phyloP scores from a whole-genome alignment of 2,329 filamentous ascomycete species.

The Diaporthe destruens region DNA sequence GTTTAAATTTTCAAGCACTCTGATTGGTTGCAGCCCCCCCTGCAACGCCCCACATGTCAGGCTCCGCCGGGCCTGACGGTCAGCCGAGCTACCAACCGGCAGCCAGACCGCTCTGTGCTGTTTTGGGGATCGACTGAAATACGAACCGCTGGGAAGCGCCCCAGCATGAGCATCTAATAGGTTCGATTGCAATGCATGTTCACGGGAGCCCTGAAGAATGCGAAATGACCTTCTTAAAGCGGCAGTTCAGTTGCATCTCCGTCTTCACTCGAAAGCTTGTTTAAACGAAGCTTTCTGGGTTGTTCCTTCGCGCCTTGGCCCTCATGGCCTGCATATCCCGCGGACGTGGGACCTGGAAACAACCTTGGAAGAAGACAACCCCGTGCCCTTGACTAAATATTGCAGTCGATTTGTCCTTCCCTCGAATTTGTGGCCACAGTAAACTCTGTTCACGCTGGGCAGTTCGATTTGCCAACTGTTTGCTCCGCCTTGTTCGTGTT shows the following conservation, averaged over 20 bases:
- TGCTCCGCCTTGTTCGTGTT: neutral
- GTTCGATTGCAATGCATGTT: slow-evolving; percentile 4
- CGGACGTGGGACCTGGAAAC: neutral
- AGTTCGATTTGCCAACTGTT: neutral
- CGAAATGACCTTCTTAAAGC: slow-evolving; percentile 40
- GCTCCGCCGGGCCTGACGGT: too few species aligned
- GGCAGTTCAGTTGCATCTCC: slow-evolving; percentile 35
- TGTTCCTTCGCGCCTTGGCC: slow-evolving; percentile 22
- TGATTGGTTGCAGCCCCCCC: too few species aligned
- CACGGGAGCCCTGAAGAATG: slow-evolving; percentile 12
- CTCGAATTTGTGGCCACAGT: neutral
- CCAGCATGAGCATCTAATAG: neutral
- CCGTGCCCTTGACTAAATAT: neutral
- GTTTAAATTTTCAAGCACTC: too few species aligned
- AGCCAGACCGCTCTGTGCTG: neutral
- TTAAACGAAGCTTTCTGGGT: slow-evolving; percentile 22
- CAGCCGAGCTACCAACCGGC: too few species aligned
- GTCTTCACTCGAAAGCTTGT: slow-evolving; percentile 17
- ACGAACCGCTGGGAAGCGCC: neutral
- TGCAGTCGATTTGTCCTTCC: neutral
- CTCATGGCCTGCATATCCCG: slow-evolving; percentile 3
- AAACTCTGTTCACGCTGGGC: neutral
- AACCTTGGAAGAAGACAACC: neutral
- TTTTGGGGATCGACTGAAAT: slow-evolving; percentile 5
- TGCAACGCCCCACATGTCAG: too few species aligned